Conservation (phyloP, 129 eudicot species). For the Tanacetum coccineum region DNA sequence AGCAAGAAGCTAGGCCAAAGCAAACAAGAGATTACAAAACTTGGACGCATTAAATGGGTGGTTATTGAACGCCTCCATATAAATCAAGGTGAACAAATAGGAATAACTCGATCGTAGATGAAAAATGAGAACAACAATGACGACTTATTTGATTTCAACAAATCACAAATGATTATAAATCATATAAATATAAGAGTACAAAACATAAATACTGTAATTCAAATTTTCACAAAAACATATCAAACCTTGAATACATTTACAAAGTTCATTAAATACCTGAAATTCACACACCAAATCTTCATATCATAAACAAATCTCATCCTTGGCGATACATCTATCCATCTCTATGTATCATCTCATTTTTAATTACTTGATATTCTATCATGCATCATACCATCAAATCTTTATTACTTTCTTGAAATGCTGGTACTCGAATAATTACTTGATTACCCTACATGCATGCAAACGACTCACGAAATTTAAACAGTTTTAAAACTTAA, state of each 20-base stretch:
- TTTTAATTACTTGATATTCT: not conserved
- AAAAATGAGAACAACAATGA: too few species aligned
- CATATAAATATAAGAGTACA: too few species aligned
- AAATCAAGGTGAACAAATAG: too few species aligned
- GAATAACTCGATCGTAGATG: too few species aligned
- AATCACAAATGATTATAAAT: too few species aligned
- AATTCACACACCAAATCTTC: slow-evolving; percentile 31
- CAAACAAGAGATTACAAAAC: too few species aligned
- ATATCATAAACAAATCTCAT: slow-evolving; percentile 9
- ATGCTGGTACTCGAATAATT: slow-evolving; percentile 3
- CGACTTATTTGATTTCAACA: too few species aligned
- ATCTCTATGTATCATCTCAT: slow-evolving; percentile 16
- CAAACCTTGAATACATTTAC: slow-evolving; percentile 31
- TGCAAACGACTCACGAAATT: slow-evolving; percentile 14
- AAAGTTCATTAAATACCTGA: slow-evolving; percentile 19
- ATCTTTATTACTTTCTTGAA: slow-evolving; percentile 29
- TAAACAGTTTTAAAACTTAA: slow-evolving; percentile 6
- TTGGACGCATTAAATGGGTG: too few species aligned
- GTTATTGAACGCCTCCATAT: too few species aligned
- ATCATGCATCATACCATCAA: slow-evolving; percentile 14
- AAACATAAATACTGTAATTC: not conserved
- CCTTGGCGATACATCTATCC: slow-evolving; percentile 13
- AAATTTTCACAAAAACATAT: slow-evolving; percentile 25
- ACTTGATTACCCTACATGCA: slow-evolving; percentile 20
- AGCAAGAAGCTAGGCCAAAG: too few species aligned